phyloP scores from a whole-genome alignment of 306 rosid species.

The Glycine latifolia region DNA sequence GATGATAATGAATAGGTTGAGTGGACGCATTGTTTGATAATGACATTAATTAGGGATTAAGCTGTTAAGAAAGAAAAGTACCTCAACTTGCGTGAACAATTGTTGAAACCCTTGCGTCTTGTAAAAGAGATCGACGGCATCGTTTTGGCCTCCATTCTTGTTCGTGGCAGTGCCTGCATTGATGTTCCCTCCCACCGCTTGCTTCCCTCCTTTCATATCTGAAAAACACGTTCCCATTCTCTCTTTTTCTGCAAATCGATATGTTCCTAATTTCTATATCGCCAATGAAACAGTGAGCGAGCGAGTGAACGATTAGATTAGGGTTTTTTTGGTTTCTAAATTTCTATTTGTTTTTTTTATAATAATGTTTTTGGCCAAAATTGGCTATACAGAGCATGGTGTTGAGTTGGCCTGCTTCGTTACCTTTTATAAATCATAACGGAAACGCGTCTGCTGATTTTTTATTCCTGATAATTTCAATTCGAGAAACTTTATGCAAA shows the following conservation, averaged over 20 bases:
- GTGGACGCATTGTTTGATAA: not conserved
- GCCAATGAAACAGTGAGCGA: not conserved
- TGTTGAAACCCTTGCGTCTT: constrained; percentile 57
- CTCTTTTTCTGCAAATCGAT: not conserved
- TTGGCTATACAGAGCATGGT: no score
- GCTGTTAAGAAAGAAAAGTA: not conserved
- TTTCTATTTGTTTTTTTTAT: no score
- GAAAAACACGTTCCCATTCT: constrained; percentile 74
- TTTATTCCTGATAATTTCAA: no score
- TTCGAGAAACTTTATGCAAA: no score
- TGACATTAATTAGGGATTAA: not conserved
- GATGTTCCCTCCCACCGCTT: constrained; percentile 59
- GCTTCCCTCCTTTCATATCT: constrained; percentile 66
- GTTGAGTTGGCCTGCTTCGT: no score
- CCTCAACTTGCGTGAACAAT: constrained; percentile 64
- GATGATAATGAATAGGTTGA: not conserved
- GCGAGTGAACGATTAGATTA: not conserved
- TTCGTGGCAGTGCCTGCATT: not conserved
- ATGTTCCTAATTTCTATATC: not conserved
- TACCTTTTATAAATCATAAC: no score
- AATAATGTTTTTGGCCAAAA: no score
- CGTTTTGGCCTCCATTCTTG: constrained; percentile 52
- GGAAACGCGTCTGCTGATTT: no score
- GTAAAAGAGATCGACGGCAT: constrained; percentile 74
- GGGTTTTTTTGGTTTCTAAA: not conserved